Evolutionary conservation across 345 rosid genomes (phyloP).

Genomic region (Excoecaria agallocha): DNA sequence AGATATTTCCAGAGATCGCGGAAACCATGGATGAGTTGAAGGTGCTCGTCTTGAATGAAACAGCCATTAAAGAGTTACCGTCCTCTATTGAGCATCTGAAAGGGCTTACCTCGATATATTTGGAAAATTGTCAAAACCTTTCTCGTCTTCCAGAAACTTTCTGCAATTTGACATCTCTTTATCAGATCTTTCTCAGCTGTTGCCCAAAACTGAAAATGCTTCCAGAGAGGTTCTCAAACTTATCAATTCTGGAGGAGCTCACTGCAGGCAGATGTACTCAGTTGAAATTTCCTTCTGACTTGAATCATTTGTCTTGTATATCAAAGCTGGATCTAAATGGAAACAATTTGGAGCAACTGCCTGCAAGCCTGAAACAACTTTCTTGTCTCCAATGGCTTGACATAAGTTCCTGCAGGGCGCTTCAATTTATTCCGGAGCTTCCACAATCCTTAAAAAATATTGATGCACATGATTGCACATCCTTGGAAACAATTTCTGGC

Average conservation of each 20-base stretch:
- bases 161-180: slow-evolving; percentile 2
- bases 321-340: slow-evolving; percentile 1
- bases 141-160: neutral
- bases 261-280: neutral
- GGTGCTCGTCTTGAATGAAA: neutral
- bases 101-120: no score
- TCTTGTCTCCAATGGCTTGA: slow-evolving; percentile 14
- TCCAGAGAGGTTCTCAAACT: neutral
- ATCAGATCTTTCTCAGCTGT: neutral
- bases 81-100: no score
- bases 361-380: slow-evolving; percentile 15
- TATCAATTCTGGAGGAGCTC: neutral
- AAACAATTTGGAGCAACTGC: neutral
- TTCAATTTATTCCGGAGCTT: slow-evolving; percentile 34
- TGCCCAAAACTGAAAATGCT: slow-evolving; percentile 1
- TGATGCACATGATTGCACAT: slow-evolving; percentile 7
- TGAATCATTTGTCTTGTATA: neutral
- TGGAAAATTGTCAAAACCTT: no score
- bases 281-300: neutral
- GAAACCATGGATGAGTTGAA: neutral
- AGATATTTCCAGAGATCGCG: neutral
- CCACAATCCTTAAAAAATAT: slow-evolving; percentile 16
- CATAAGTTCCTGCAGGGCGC: slow-evolving; percentile 30
- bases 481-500: neutral
- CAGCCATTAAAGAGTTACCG: neutral